Conservation (phyloP, 345 rosid genomes). For the Citrus medica region DNA sequence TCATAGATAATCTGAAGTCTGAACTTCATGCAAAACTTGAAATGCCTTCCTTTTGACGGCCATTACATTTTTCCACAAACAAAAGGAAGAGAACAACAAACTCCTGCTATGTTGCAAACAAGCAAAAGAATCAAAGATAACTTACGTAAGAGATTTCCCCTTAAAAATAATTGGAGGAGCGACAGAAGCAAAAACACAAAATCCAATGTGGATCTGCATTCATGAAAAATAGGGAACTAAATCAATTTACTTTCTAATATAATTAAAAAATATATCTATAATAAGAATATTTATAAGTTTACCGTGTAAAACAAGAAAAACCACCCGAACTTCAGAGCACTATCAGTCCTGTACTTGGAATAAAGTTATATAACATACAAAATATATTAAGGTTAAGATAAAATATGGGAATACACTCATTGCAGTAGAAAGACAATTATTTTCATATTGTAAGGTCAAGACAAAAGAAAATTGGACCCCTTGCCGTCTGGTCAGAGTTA, state of each 20-base stretch:
- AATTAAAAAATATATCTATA: neutral
- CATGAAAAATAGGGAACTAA: constrained; percentile 17
- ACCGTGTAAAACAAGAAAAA: constrained; percentile 84
- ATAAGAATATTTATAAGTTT: constrained; percentile 23
- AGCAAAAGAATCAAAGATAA: constrained; percentile 9
- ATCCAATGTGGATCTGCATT: constrained; percentile 80
- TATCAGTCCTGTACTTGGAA: constrained; percentile 75
- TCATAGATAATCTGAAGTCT: neutral
- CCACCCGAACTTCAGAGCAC: constrained; percentile 92
- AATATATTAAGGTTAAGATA: neutral
- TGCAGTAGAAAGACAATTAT: neutral
- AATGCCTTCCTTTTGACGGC: neutral
- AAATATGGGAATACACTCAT: neutral
- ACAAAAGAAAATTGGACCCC: neutral
- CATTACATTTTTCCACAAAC: neutral
- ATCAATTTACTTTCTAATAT: constrained; percentile 13
- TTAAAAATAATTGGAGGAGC: constrained; percentile 91
- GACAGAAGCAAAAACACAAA: constrained; percentile 79
- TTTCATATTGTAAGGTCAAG: neutral
- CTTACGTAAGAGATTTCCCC: constrained; percentile 96
- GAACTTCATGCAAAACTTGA: neutral
- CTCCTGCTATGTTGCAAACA: neutral
- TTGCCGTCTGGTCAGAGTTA: neutral
- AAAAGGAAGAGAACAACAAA: neutral
- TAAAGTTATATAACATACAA: neutral